phyloP scores from a whole-genome alignment of 2,329 filamentous ascomycete genomes.

The Monosporascus sp. region DNA sequence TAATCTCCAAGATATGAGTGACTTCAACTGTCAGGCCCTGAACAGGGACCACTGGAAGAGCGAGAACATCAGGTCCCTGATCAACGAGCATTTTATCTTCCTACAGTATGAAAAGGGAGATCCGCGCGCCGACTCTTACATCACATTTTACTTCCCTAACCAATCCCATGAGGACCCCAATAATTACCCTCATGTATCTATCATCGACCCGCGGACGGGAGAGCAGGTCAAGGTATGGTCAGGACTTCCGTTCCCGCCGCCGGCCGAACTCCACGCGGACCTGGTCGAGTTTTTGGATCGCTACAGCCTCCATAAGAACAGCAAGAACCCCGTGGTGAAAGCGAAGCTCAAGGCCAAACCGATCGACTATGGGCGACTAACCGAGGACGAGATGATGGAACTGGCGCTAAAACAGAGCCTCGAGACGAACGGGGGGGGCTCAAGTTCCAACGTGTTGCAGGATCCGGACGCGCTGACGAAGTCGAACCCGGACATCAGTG shows the following conservation, averaged over 20 bases:
- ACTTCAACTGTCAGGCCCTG: constrained; percentile 90
- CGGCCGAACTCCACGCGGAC: constrained; percentile 82
- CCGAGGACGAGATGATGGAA: constrained; percentile 94
- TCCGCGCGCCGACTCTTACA: constrained; percentile 69
- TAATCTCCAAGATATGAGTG: constrained; percentile 87
- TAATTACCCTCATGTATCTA: constrained; percentile 92
- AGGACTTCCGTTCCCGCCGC: constrained; percentile 69
- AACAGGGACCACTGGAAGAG: constrained; percentile 98
- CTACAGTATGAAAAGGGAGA: constrained; percentile 90
- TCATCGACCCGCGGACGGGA: constrained; percentile 90
- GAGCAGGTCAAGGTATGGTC: constrained; percentile 98
- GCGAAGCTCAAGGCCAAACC: constrained; percentile 66
- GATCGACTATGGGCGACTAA: constrained; percentile 80
- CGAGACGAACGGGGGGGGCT: constrained; percentile 44
- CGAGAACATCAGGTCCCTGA: constrained; percentile 66
- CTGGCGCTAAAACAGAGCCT: constrained; percentile 89
- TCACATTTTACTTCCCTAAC: constrained; percentile 80
- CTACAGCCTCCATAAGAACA: constrained; percentile 82
- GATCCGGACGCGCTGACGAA: constrained; percentile 90
- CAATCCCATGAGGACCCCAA: constrained; percentile 72
- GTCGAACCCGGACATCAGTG: constrained; percentile 40
- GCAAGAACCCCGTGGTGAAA: constrained; percentile 87
- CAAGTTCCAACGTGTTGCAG: constrained; percentile 48
- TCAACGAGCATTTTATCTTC: constrained; percentile 92
- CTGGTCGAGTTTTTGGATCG: constrained; percentile 95